A percentile compares a stretch with the other conserved stretches of the same genome.
These are phyloP conservation scores for Inonotus obliquus DNA, from an alignment of 1,284 basidiomycete genomes.

Conservation along the genomic window DNA sequence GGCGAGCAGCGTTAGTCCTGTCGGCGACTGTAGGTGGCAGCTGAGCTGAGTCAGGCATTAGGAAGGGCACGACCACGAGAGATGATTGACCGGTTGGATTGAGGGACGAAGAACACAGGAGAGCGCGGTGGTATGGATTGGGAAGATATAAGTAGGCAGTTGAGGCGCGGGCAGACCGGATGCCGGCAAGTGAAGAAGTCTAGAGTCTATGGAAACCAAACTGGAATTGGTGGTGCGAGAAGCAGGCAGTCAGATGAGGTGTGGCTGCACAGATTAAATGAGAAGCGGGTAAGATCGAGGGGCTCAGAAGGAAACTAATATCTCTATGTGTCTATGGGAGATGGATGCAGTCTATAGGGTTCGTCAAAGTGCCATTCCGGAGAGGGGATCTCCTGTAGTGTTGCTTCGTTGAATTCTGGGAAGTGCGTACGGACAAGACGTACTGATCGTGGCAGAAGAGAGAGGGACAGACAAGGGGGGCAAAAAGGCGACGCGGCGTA, in stretches of 20 bases:
- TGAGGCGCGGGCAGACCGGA: neutral
- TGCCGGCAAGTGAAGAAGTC: neutral
- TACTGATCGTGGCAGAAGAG: neutral
- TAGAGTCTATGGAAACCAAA: neutral
- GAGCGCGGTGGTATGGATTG: neutral
- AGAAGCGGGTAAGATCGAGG: neutral
- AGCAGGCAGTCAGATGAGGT: neutral
- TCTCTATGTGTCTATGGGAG: neutral
- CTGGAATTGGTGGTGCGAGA: neutral
- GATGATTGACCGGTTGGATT: neutral
- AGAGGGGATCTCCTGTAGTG: neutral
- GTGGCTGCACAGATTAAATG: neutral
- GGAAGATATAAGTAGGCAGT: neutral
- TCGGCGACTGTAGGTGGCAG: constrained; percentile 18
- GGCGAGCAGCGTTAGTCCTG: constrained; percentile 64
- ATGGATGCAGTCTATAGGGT: neutral
- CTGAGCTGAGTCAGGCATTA: neutral
- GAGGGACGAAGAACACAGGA: neutral
- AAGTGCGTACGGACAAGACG: neutral
- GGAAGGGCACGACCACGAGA: neutral
- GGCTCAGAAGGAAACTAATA: neutral
- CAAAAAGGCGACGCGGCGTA: neutral
- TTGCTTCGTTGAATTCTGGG: neutral
- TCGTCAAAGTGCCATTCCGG: neutral
- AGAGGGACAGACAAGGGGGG: neutral